These are phyloP conservation scores for Zymoseptoria crescenta DNA, from an alignment of 2,329 filamentous ascomycete genomes.

Conservation along the genomic window DNA sequence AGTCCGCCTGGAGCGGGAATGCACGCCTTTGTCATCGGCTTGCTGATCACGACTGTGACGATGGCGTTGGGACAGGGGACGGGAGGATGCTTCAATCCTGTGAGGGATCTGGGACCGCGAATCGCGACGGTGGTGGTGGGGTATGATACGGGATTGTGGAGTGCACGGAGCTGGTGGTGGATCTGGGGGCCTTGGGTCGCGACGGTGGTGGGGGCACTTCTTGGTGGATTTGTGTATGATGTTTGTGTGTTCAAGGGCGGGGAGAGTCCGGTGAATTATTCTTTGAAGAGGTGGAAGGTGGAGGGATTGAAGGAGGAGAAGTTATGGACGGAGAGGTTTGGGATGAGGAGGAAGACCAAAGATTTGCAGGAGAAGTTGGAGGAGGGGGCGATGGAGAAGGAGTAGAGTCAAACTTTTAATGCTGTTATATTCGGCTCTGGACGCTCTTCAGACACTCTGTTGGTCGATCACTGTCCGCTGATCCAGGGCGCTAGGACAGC, in stretches of 20 bases:
- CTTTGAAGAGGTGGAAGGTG: slow-evolving; percentile 21
- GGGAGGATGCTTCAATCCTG: slow-evolving; percentile 43
- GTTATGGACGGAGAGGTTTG: slow-evolving; percentile 15
- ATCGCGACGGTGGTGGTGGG: slow-evolving; percentile 41
- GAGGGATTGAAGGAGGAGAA: slow-evolving; percentile 16
- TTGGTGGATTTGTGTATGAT: slow-evolving; percentile 43
- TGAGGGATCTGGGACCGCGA: slow-evolving; percentile 45
- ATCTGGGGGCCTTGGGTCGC: slow-evolving; percentile 41
- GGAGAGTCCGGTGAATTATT: slow-evolving; percentile 47
- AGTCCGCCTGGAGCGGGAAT: slow-evolving; percentile 40
- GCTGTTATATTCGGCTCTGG: not conserved
- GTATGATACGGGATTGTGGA: slow-evolving; percentile 33
- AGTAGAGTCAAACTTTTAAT: not conserved
- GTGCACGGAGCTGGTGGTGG: slow-evolving; percentile 35
- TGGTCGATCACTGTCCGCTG: not conserved
- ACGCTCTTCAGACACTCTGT: not conserved
- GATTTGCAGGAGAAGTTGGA: slow-evolving; percentile 14
- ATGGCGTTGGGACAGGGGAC: slow-evolving; percentile 43
- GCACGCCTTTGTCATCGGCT: slow-evolving; percentile 44
- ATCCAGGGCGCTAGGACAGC: slow-evolving; percentile 76
- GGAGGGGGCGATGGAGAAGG: slow-evolving; percentile 5
- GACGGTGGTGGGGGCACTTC: slow-evolving; percentile 35
- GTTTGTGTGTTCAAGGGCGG: slow-evolving; percentile 43
- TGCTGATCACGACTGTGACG: slow-evolving; percentile 32
- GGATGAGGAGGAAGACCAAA: slow-evolving; percentile 8